Evolutionary conservation across 1,284 basidiomycete genomes (phyloP), one percentile per base, ranked within the genome.

Genomic region (Ganoderma lingzhi): DNA sequence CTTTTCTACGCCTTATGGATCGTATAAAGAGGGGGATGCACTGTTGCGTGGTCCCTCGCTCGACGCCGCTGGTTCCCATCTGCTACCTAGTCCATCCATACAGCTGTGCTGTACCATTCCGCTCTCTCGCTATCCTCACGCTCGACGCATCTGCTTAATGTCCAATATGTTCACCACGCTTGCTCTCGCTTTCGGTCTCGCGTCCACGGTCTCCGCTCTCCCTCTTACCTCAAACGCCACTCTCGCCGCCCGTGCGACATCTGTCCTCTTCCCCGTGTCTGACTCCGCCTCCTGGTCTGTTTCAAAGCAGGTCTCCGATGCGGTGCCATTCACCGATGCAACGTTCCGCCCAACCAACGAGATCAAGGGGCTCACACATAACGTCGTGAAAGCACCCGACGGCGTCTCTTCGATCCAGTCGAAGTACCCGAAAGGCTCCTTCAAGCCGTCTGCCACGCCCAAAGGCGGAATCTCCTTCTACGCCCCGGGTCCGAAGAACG

Each of bases 391-490:
- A 39, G 84, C 84, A 6, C 85, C 84, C 32, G 85, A 87, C 65
- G 85, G 86, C 71, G 84, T 84, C 76, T 69, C 71, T 60, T 77
- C 84, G 3, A 84, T 92, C 39, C 85, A 87, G 65, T 79, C 90
- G 9, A 76, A 85, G 66, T 92, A 88, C 75, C 89, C 89, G 2
- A 81, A 83, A 41, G 81, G 84, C 62, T 91, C 90, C 1, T 85
- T 86, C 76, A 88, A 88, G 74, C 89, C 89, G 1, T 88, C 88
- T 0, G 82, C 81, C 39, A 78, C 79, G 2, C 87, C 88, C 9
- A 76, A 80, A 48, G 90, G 90, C 32, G 90, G 90, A 1, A 82
- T 88, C 2, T 85, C 90, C 65, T 91, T 92, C 77, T 93, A 93
- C 74, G 88, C 88, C 19, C 70, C 73, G 14, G 79, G 78, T 6